Conservation (phyloP, 1,139 yeast species). For the Ogataea hybrid region DNA sequence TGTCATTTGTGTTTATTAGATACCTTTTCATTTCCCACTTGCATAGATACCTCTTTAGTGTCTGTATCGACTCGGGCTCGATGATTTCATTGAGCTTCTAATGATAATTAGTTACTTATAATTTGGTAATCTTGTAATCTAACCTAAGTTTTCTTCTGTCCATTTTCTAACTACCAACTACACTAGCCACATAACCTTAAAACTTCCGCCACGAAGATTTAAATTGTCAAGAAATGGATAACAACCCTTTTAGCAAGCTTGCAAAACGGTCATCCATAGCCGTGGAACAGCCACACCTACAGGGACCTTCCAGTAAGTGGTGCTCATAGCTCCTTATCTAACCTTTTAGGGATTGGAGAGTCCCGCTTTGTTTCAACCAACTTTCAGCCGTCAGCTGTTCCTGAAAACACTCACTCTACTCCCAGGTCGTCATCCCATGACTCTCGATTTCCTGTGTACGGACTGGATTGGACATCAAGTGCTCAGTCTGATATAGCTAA, state of each 20-base stretch:
- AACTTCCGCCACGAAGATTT: not conserved
- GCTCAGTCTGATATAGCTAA: conserved; percentile 42
- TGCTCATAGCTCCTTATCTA: not conserved
- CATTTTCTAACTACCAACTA: not conserved
- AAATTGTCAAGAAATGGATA: conserved; percentile 11
- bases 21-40: conserved; percentile 9
- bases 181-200: not conserved
- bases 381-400: not conserved
- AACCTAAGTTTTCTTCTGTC: not conserved
- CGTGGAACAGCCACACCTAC: conserved; percentile 24
- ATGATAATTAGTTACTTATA: conserved; percentile 6
- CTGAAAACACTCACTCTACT: conserved; percentile 12
- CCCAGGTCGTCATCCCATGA: conserved; percentile 50
- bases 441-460: conserved; percentile 61
- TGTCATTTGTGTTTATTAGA: conserved; percentile 8
- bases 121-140: not conserved
- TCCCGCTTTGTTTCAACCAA: not conserved
- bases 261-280: conserved; percentile 27
- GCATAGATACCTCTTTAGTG: conserved; percentile 12
- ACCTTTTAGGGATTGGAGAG: not conserved
- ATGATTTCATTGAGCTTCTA: conserved; percentile 10
- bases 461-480: conserved; percentile 61
- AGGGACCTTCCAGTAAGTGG: conserved; percentile 17
- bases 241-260: conserved; percentile 14
- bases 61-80: conserved; percentile 11